These are phyloP conservation scores for Erythrobasidium hasegawianum DNA, from an alignment of 1,284 basidiomycete genomes.

Conservation along the genomic window DNA sequence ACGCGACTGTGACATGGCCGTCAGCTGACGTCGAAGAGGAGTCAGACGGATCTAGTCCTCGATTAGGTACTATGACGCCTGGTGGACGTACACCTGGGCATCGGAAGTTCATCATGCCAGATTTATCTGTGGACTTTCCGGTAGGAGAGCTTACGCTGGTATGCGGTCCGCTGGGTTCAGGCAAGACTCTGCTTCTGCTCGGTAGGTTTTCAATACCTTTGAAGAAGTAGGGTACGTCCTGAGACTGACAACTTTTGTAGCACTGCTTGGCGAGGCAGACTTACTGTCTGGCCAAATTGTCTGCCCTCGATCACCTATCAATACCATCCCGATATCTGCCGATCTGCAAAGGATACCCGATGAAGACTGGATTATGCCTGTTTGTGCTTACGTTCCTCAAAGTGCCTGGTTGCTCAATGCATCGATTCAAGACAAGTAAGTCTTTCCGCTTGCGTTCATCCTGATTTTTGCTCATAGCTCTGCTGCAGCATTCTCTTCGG, in stretches of 20 bases:
- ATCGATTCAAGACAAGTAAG: slow-evolving; percentile 77
- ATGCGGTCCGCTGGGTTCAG: slow-evolving; percentile 71
- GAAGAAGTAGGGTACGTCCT: no score
- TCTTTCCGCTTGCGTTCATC: no score
- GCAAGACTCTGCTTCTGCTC: slow-evolving; percentile 73
- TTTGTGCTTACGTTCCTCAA: slow-evolving; percentile 92
- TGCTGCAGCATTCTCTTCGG: slow-evolving; percentile 75
- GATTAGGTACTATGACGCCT: slow-evolving; percentile 19
- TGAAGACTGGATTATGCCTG: slow-evolving; percentile 70
- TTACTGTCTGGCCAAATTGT: slow-evolving; percentile 70
- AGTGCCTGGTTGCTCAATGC: slow-evolving; percentile 83
- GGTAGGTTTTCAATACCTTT: no score
- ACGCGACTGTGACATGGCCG: slow-evolving; percentile 86
- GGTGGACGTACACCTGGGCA: slow-evolving; percentile 63
- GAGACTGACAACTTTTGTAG: slow-evolving; percentile 48
- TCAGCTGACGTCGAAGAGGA: slow-evolving; percentile 55
- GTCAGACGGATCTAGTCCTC: slow-evolving; percentile 2
- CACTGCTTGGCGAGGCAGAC: slow-evolving; percentile 87
- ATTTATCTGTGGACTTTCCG: slow-evolving; percentile 71
- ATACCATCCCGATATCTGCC: slow-evolving; percentile 59
- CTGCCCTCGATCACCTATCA: slow-evolving; percentile 77
- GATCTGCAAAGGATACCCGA: slow-evolving; percentile 46
- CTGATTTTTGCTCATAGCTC: not conserved
- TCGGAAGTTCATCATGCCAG: slow-evolving; percentile 73
- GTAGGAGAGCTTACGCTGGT: slow-evolving; percentile 63